Evolutionary conservation across 2,329 filamentous ascomycete genomes (phyloP).

Genomic region (Xylariaceae sp.): DNA sequence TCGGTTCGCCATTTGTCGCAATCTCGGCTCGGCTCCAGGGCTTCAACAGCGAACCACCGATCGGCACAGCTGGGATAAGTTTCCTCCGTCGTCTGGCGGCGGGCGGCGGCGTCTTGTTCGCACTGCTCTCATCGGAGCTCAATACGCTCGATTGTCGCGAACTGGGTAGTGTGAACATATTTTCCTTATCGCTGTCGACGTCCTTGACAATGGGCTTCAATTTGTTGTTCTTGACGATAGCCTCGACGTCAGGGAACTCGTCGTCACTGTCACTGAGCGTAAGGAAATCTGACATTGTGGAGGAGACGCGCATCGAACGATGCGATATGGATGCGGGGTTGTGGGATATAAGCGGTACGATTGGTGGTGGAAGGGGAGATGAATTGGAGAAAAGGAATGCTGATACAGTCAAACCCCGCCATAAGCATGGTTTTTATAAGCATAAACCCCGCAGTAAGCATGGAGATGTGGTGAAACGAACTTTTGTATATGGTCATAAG

Average conservation of each 20-base stretch:
- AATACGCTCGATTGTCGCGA: conserved; percentile 2
- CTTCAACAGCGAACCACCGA: conserved; percentile 27
- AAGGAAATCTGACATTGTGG: conserved; percentile 20
- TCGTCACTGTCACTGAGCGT: conserved; percentile 31
- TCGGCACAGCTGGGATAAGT: conserved; percentile 25
- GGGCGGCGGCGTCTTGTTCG: conserved; percentile 8
- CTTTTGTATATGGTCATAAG: too few species aligned
- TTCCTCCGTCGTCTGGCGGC: conserved; percentile 27
- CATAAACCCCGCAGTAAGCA: too few species aligned
- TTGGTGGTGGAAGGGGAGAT: background rate
- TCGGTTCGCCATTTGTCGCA: conserved; percentile 3
- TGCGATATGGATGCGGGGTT: background rate
- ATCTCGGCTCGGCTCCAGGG: conserved; percentile 21
- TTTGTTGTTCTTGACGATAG: conserved; percentile 27
- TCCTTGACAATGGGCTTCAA: conserved; percentile 11
- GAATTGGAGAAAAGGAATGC: background rate
- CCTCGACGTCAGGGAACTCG: conserved; percentile 39
- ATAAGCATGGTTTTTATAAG: too few species aligned
- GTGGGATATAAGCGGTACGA: background rate
- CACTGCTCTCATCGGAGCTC: background rate
- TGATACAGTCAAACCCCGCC: too few species aligned
- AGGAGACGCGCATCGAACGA: conserved; percentile 3
- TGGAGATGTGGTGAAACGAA: too few species aligned
- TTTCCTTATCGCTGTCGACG: conserved; percentile 9
- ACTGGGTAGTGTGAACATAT: background rate